These are phyloP conservation scores for Rhododendron ferrugineum DNA, from an alignment of 148 eudicot species.

Conservation along the genomic window DNA sequence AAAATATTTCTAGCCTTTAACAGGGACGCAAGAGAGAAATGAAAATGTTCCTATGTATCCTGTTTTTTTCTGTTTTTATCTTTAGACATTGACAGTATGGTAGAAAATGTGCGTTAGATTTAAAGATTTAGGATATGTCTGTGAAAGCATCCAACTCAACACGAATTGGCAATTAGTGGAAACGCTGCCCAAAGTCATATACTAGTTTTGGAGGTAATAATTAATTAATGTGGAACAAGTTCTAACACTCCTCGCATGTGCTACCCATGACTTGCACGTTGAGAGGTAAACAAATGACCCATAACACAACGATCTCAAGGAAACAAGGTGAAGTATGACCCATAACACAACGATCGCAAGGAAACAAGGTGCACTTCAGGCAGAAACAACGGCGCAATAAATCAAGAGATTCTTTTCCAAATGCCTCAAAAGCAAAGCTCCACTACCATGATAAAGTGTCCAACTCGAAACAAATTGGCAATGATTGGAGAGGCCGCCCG, in stretches of 20 bases:
- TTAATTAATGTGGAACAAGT: neutral
- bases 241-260: neutral
- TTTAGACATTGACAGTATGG: neutral
- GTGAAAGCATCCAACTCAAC: neutral
- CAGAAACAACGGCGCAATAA: neutral
- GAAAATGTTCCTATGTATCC: neutral
- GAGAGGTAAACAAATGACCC: neutral
- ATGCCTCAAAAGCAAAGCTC: neutral
- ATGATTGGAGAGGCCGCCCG: neutral
- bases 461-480: neutral
- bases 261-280: neutral
- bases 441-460: neutral
- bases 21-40: neutral
- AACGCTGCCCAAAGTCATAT: neutral
- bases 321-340: neutral
- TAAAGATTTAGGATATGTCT: neutral
- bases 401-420: neutral
- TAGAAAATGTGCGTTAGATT: neutral
- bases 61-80: neutral
- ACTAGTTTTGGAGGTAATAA: neutral
- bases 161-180: neutral
- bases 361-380: neutral
- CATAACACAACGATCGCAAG: neutral
- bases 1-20: neutral
- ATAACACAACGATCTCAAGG: neutral